Evolutionary conservation across 176 grass and related monocot genomes (phyloP).

Genomic region (Raddia guianensis): DNA sequence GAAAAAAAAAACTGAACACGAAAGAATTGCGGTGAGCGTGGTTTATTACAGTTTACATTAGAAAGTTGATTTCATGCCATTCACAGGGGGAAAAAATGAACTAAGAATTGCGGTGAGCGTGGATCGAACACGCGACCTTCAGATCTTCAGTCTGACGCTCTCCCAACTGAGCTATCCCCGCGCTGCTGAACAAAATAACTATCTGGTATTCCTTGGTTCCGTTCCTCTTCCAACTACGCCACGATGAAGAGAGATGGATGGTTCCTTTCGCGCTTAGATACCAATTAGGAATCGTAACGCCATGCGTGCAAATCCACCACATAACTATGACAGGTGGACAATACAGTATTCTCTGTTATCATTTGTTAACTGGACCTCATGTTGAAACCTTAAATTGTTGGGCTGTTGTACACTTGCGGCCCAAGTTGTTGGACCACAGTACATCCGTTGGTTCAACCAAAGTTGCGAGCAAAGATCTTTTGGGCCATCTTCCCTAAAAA

Average conservation of each 20-base stretch:
- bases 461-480: too few species aligned
- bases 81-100: not conserved
- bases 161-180: conserved; percentile 92
- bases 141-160: conserved; percentile 90
- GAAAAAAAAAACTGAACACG: too few species aligned
- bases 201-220: too few species aligned
- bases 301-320: not conserved
- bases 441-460: too few species aligned
- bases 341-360: not conserved
- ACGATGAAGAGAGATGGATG: not conserved
- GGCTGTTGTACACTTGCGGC: too few species aligned
- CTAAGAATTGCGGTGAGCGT: conserved; percentile 49
- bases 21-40: too few species aligned
- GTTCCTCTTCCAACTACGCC: not conserved
- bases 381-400: too few species aligned
- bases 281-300: not conserved
- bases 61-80: too few species aligned
- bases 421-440: too few species aligned
- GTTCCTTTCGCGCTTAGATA: not conserved
- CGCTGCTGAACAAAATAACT: not conserved
- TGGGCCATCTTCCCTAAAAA: too few species aligned
- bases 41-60: not conserved
- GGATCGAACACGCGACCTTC: conserved; percentile 79
- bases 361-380: too few species aligned
- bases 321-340: not conserved